Evolutionary conservation across 1,284 basidiomycete genomes (phyloP).

Genomic region (Puccinia horiana): DNA sequence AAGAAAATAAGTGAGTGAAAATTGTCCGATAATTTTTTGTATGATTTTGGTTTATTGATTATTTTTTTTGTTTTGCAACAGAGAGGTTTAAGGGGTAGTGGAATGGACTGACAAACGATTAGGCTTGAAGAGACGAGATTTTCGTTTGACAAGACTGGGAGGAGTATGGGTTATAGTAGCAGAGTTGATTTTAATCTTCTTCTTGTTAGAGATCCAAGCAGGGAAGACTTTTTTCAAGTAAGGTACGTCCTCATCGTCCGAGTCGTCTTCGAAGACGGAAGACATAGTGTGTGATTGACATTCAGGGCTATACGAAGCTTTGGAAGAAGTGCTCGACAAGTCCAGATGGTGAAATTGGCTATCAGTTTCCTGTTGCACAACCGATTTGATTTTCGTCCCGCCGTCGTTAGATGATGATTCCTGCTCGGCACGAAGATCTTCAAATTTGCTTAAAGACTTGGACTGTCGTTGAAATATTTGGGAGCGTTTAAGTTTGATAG

Average conservation of each 20-base stretch:
- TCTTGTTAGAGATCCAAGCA: background rate
- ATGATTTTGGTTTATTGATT: no score
- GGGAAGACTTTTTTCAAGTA: conserved; percentile 16
- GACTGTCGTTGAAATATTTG: background rate
- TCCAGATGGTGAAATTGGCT: background rate
- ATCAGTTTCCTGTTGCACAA: background rate
- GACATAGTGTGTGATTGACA: conserved; percentile 11
- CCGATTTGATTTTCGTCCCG: background rate
- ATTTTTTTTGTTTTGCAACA: no score
- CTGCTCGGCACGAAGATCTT: background rate
- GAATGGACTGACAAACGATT: background rate
- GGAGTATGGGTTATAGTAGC: background rate
- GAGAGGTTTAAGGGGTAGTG: background rate
- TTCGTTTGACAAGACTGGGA: background rate
- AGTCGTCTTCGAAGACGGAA: conserved; percentile 21
- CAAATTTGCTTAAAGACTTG: background rate
- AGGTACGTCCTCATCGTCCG: background rate
- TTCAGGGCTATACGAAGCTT: background rate
- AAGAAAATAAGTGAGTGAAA: background rate
- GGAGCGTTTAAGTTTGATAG: background rate
- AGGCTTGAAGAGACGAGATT: conserved; percentile 1
- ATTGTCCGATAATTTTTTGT: background rate
- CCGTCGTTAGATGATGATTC: background rate
- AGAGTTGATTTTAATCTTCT: background rate
- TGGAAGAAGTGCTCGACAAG: background rate